phyloP scores from a whole-genome alignment of 257 asterid genomes.

The Capsicum chinense region DNA sequence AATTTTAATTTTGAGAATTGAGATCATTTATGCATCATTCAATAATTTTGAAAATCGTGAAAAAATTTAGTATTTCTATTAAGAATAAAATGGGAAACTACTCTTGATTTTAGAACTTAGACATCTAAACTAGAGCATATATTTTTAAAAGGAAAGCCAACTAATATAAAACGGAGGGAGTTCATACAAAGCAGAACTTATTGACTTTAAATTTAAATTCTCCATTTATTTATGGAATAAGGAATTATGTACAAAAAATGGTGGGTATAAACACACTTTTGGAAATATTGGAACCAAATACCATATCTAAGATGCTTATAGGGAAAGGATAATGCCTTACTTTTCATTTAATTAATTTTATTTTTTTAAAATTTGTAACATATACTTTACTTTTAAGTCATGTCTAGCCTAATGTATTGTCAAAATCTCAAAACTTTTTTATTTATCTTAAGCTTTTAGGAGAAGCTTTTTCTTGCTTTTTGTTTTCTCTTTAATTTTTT shows the following conservation, averaged over 20 bases:
- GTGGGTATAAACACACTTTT: not conserved
- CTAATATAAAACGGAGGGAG: no score
- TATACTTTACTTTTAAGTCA: not conserved
- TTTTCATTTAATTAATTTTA: constrained; percentile 17
- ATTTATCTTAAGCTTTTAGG: not conserved
- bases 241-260: not conserved
- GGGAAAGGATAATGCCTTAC: constrained; percentile 21
- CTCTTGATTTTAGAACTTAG: no score
- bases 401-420: not conserved
- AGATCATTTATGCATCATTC: no score
- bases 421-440: constrained; percentile 16
- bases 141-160: no score
- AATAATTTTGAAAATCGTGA: no score
- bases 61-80: no score
- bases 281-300: constrained; percentile 24
- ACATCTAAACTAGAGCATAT: no score
- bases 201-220: not conserved
- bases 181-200: not conserved
- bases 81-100: no score
- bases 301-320: constrained; percentile 22
- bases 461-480: constrained; percentile 7
- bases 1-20: no score
- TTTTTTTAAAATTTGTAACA: not conserved
- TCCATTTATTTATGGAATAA: constrained; percentile 7
- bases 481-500: not conserved